These are phyloP conservation scores for Trypanosoma scelopori DNA, from an alignment of 208 protist species.

Conservation along the genomic window DNA sequence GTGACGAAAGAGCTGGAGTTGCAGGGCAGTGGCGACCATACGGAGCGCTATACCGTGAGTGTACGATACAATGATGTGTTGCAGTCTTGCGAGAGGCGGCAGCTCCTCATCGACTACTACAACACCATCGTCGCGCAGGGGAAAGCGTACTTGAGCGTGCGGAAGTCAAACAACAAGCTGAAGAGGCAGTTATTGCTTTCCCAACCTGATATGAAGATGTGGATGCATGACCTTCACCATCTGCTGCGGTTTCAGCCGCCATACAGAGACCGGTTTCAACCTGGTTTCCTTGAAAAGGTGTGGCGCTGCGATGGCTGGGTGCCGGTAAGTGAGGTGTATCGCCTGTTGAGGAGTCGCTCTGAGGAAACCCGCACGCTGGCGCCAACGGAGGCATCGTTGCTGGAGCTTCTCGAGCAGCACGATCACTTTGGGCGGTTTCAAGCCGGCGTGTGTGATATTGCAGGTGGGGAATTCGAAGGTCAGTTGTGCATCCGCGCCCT, in stretches of 20 bases:
- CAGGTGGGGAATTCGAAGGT: conserved; percentile 29
- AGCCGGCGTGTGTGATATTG: conserved; percentile 33
- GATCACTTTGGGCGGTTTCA: conserved; percentile 53
- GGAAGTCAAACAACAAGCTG: conserved; percentile 20
- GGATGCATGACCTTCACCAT: conserved; percentile 34
- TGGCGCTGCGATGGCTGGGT: conserved; percentile 45
- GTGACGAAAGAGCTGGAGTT: conserved; percentile 12
- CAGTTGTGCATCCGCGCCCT: conserved; percentile 38
- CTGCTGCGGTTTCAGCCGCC: conserved; percentile 43
- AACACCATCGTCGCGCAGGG: conserved; percentile 22
- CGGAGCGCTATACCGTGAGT: conserved; percentile 15
- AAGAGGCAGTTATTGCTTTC: background rate
- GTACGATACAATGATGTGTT: conserved; percentile 2
- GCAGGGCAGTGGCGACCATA: background rate
- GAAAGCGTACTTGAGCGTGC: conserved; percentile 4
- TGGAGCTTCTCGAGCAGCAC: conserved; percentile 39
- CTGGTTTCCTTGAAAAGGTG: conserved; percentile 21
- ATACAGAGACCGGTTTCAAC: conserved; percentile 30
- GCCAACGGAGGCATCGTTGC: conserved; percentile 27
- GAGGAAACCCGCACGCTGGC: conserved; percentile 9
- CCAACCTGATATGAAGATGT: conserved; percentile 14
- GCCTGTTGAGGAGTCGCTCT: conserved; percentile 19
- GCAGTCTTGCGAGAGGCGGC: background rate
- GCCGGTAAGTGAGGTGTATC: conserved; percentile 35
- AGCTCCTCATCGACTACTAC: conserved; percentile 10